Percentiles rank a stretch among this genome's conserved stretches.
Evolutionary conservation across 164 flowering plant species (phyloP).

Genomic region (Paratinospora sagittata): DNA sequence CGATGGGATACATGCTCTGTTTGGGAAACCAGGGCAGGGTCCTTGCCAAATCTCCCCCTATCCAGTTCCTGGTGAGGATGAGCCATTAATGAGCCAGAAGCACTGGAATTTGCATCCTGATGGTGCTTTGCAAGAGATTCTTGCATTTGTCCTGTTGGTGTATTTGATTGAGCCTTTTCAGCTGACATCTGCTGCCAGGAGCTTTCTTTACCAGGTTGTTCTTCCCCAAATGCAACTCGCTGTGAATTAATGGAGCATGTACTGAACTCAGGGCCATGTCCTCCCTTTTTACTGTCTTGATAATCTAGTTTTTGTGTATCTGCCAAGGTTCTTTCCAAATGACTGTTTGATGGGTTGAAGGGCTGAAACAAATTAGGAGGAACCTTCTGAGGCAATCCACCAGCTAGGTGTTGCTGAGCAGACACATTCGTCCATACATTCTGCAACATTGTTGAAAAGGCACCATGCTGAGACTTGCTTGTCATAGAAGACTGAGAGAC

Average conservation of each 20-base stretch:
- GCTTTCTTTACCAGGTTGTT: slow-evolving; percentile 29
- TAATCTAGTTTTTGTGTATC: slow-evolving; percentile 25
- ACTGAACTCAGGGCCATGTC: slow-evolving; percentile 26
- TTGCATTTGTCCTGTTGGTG: slow-evolving; percentile 18
- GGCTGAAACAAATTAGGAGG: slow-evolving; percentile 29
- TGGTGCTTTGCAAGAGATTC: slow-evolving; percentile 16
- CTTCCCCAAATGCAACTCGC: slow-evolving; percentile 27
- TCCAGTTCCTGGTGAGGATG: slow-evolving; percentile 22
- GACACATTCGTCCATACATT: slow-evolving; percentile 44
- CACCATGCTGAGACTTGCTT: slow-evolving; percentile 33
- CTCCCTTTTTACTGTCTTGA: slow-evolving; percentile 32
- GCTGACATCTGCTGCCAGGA: slow-evolving; percentile 20
- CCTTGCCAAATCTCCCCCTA: slow-evolving; percentile 19
- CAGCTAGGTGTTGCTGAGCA: slow-evolving; percentile 28
- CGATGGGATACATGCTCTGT: slow-evolving; percentile 21
- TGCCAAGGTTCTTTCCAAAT: slow-evolving; percentile 24
- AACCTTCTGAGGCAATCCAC: slow-evolving; percentile 24
- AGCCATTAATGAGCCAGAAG: slow-evolving; percentile 18
- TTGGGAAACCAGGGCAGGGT: slow-evolving; percentile 7
- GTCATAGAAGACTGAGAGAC: slow-evolving; percentile 30
- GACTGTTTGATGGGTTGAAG: slow-evolving; percentile 23
- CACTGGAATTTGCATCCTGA: slow-evolving; percentile 15
- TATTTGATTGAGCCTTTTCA: slow-evolving; percentile 16
- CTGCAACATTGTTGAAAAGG: slow-evolving; percentile 31
- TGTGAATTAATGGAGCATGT: slow-evolving; percentile 25